Evolutionary conservation across 805 yeast species (phyloP).

Genomic region (baker's yeast (Saccharomyces cerevisiae)): DNA sequence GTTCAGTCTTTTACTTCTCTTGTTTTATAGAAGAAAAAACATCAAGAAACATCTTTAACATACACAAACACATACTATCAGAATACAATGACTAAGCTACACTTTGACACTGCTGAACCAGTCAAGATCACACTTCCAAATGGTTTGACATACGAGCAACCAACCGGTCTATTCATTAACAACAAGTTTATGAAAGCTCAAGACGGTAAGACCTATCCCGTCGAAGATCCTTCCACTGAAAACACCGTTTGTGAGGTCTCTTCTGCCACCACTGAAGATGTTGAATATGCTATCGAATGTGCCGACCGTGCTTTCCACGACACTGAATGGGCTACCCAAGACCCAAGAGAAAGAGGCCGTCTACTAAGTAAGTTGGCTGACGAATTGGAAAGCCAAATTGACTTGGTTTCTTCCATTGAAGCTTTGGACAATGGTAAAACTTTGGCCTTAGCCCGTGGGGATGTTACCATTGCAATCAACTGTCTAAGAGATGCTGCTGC

Average conservation of each 20-base stretch:
- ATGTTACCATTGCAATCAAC: constrained; percentile 53
- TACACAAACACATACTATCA: constrained; percentile 35
- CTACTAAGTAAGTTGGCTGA: constrained; percentile 57
- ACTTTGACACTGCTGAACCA: constrained; percentile 22
- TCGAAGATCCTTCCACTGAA: constrained; percentile 55
- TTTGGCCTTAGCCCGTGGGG: constrained; percentile 55
- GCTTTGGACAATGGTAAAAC: constrained; percentile 75
- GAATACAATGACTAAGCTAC: constrained; percentile 2
- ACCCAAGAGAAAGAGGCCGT: constrained; percentile 49
- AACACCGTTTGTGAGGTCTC: constrained; percentile 50
- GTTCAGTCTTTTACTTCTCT: background rate
- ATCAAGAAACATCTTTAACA: constrained; percentile 23
- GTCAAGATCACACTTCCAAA: constrained; percentile 52
- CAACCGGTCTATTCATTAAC: constrained; percentile 83
- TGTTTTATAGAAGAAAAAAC: background rate
- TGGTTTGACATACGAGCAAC: constrained; percentile 62
- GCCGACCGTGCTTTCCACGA: constrained; percentile 54
- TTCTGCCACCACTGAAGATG: constrained; percentile 54
- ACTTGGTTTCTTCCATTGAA: constrained; percentile 59
- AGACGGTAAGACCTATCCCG: constrained; percentile 47
- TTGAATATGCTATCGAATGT: constrained; percentile 59
- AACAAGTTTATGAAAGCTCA: constrained; percentile 62
- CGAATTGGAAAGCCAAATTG: constrained; percentile 54
- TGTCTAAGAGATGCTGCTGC: constrained; percentile 69
- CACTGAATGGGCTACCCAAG: constrained; percentile 48